Evolutionary conservation across 495 filamentous ascomycete species (phyloP).

Genomic region (Polyplosphaeria fusca): DNA sequence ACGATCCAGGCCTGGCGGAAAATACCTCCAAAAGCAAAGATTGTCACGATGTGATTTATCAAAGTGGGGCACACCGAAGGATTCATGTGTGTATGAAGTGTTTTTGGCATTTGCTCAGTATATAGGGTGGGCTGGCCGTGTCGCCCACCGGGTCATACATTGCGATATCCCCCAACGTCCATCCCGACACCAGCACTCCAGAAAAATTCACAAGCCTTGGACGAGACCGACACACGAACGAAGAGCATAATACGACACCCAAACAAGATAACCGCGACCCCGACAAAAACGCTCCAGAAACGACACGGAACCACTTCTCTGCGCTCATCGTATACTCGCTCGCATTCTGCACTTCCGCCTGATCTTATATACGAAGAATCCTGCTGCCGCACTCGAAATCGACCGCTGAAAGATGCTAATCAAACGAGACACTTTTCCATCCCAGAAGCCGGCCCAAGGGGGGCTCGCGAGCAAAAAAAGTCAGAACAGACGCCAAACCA

Average conservation of each 20-base stretch:
- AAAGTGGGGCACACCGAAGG: too few relatives aligned
- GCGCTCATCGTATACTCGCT: too few relatives aligned
- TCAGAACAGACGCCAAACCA: constrained; percentile 3
- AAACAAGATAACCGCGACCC: too few relatives aligned
- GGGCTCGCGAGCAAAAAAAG: neutral
- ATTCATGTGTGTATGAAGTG: too few relatives aligned
- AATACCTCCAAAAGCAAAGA: too few relatives aligned
- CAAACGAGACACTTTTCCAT: constrained; percentile 21
- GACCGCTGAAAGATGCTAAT: constrained; percentile 8
- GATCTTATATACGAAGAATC: constrained; percentile 11
- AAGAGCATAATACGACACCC: neutral
- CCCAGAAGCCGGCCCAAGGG: neutral
- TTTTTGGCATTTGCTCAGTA: constrained; percentile 1
- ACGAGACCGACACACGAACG: neutral
- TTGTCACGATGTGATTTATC: too few relatives aligned
- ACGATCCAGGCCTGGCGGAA: neutral
- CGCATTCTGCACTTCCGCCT: constrained; percentile 7
- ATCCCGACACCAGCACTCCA: neutral
- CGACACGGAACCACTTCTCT: neutral
- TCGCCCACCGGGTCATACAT: too few relatives aligned
- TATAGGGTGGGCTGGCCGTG: neutral
- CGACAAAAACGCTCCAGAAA: neutral
- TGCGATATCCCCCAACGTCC: neutral
- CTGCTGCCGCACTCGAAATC: constrained; percentile 1
- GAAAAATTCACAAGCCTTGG: neutral